Conservation (phyloP, 768 basidiomycete species). For the Boletus subparvulus region DNA sequence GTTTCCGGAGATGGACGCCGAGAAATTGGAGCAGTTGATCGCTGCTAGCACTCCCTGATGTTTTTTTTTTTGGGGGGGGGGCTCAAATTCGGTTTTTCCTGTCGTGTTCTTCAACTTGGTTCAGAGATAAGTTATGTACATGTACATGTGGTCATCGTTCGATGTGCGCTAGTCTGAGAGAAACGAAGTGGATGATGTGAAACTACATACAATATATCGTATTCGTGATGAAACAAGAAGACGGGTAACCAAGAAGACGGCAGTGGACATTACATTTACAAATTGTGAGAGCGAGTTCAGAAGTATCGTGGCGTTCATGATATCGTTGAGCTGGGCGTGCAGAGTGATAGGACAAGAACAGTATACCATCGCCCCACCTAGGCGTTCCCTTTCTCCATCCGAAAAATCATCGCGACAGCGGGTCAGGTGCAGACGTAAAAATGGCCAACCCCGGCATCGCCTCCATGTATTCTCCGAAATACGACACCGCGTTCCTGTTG, state of each 20-base stretch:
- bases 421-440: slow-evolving; percentile 9
- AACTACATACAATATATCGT: background rate
- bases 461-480: slow-evolving; percentile 25
- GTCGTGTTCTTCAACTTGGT: background rate
- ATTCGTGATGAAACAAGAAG: background rate
- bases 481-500: slow-evolving; percentile 18
- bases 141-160: background rate
- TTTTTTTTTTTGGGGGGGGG: background rate
- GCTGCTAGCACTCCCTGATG: background rate
- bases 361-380: background rate
- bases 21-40: background rate
- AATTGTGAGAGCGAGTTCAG: background rate
- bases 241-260: background rate
- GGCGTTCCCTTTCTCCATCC: background rate
- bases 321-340: background rate
- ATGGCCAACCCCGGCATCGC: slow-evolving; percentile 22
- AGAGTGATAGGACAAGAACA: background rate
- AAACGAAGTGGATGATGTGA: background rate
- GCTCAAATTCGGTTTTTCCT: background rate
- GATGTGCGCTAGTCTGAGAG: background rate
- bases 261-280: no score
- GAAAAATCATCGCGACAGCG: background rate
- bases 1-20: background rate
- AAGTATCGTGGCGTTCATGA: no score
- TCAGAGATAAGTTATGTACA: background rate